These are phyloP conservation scores for Persicaria maculosa DNA, from an alignment of 148 eudicot genomes.

Conservation along the genomic window DNA sequence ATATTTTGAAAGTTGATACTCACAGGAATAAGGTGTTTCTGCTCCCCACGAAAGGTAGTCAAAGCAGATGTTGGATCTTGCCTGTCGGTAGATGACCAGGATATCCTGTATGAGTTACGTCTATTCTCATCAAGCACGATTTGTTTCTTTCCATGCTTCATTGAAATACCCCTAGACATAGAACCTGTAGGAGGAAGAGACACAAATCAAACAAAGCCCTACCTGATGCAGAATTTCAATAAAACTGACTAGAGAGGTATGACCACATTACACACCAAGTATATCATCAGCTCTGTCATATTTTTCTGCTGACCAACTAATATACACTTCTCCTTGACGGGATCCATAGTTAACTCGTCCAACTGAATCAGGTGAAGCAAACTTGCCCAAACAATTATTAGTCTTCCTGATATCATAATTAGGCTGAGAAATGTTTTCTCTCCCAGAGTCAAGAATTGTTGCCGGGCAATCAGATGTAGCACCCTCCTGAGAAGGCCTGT, in stretches of 20 bases:
- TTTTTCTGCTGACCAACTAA: constrained; percentile 35
- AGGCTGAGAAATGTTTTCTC: constrained; percentile 35
- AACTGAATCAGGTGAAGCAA: constrained; percentile 31
- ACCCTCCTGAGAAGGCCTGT: constrained; percentile 51
- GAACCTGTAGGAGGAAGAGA: constrained; percentile 30
- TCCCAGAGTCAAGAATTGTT: constrained; percentile 47
- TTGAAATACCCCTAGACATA: constrained; percentile 39
- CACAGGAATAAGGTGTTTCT: constrained; percentile 62
- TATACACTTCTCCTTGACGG: constrained; percentile 42
- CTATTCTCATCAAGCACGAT: constrained; percentile 57
- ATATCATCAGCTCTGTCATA: constrained; percentile 36
- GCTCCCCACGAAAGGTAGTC: constrained; percentile 36
- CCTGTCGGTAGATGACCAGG: constrained; percentile 25
- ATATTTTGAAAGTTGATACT: constrained; percentile 19
- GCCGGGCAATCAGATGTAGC: constrained; percentile 45
- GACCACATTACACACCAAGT: neutral
- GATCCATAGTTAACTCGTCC: constrained; percentile 30
- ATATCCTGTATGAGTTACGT: constrained; percentile 60
- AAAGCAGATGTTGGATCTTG: constrained; percentile 36
- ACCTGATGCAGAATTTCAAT: neutral
- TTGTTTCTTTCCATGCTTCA: constrained; percentile 69
- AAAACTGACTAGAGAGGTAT: neutral
- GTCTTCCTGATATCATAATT: constrained; percentile 47
- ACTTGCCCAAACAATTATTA: constrained; percentile 21
- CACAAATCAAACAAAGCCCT: neutral